Base-by-base conservation (phyloP, 129 eudicot species). In the Lactuca sativa region DNA sequence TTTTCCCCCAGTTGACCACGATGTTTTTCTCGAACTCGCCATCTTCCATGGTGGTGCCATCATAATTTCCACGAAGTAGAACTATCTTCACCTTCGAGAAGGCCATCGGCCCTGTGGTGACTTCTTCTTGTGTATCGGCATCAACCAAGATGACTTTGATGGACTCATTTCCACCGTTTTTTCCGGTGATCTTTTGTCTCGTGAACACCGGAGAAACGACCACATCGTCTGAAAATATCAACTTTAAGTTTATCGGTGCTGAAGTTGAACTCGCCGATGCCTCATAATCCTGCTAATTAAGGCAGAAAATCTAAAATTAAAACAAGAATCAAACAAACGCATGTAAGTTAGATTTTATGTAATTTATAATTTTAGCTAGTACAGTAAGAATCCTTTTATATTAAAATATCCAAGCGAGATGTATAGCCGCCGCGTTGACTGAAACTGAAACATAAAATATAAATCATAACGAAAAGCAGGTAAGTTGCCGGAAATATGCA, bases 251-350 rank as follows among this genome's bases (percentile, higher is more conserved):
- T 21, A 7, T 18, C 9, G 74, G 69, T 37, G 30, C 67, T 59
- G 80, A 75, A 59, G 30, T 75, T 59, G 80, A 75, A 59, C 69
- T 59, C 41, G 80, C 56, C 9, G 56, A 59, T 36, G 63, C 48
- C 44, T 75, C 49, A 10, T 51, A 13, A 15, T 59, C 62, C 80
- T n/a, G n/a, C n/a, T 53, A 51, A 51, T 13, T 25, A 0, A 25
- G 56, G 18, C 18, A 12, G n/a, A 51, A 51, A 53, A 6, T 53
- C 3, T 53, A 15, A 53, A 53, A 15, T 4, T 53, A 53, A n/a
- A 47, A 47, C 52, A 11, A 9, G 52, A 47, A 3, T 47, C 0
- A 47, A 4, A 47, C 52, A 47, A 11, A 47, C 9, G 15, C 2
- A 47, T 12, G 15, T 47, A 12, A 9, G 49, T 11, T 47, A 47